These are phyloP conservation scores for Pseudomassariella vexata DNA, from an alignment of 2,329 filamentous ascomycete genomes.

Conservation along the genomic window DNA sequence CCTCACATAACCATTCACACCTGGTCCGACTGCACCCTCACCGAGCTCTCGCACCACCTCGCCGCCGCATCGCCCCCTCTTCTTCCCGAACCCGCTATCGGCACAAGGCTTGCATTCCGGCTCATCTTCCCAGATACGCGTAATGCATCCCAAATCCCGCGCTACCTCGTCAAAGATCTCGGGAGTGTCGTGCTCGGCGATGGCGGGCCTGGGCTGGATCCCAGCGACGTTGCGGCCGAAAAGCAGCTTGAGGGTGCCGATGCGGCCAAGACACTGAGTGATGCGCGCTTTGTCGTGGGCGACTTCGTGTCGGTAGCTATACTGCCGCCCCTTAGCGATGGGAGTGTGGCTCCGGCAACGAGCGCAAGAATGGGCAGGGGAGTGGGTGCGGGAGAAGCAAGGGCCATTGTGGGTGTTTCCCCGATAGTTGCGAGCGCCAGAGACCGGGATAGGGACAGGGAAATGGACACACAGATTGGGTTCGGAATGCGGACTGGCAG, in stretches of 20 bases:
- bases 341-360: slow-evolving; percentile 62
- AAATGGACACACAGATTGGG: slow-evolving; percentile 1
- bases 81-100: slow-evolving; percentile 68
- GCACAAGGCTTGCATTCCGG: slow-evolving; percentile 82
- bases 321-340: slow-evolving; percentile 67
- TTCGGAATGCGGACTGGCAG: not conserved
- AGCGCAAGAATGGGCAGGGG: slow-evolving; percentile 39
- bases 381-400: slow-evolving; percentile 29
- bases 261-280: slow-evolving; percentile 63
- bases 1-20: slow-evolving; percentile 77
- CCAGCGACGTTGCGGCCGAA: slow-evolving; percentile 26
- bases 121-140: slow-evolving; percentile 63
- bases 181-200: slow-evolving; percentile 76
- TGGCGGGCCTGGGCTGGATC: slow-evolving; percentile 36
- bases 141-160: slow-evolving; percentile 28
- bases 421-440: too few relatives aligned
- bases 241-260: slow-evolving; percentile 22
- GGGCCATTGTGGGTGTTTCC: slow-evolving; percentile 16
- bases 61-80: slow-evolving; percentile 57
- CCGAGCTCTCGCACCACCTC: slow-evolving; percentile 75
- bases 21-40: slow-evolving; percentile 74
- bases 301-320: slow-evolving; percentile 85
- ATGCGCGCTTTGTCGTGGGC: slow-evolving; percentile 78
- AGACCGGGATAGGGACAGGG: slow-evolving; percentile 8
- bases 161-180: slow-evolving; percentile 74